These are phyloP conservation scores for Rosa lucieae DNA, from an alignment of 306 rosid genomes.

Conservation along the genomic window DNA sequence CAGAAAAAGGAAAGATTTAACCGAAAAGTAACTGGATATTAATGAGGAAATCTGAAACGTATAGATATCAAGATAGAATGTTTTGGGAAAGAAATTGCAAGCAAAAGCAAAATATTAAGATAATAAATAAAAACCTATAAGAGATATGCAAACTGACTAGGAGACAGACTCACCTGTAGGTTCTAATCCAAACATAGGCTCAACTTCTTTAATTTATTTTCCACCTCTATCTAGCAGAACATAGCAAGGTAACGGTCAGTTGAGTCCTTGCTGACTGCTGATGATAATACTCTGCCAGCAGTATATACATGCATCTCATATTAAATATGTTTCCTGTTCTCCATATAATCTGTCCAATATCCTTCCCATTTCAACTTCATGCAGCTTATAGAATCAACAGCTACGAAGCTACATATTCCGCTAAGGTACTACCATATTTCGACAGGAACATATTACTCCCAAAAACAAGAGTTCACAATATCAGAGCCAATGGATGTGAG, in stretches of 20 bases:
- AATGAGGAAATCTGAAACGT: neutral
- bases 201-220: neutral
- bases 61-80: neutral
- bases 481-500: neutral
- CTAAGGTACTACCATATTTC: neutral
- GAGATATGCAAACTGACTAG: neutral
- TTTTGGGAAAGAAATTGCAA: conserved; percentile 3
- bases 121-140: neutral
- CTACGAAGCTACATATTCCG: neutral
- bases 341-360: neutral
- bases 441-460: neutral
- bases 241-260: neutral
- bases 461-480: neutral
- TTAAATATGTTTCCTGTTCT: neutral
- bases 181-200: neutral
- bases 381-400: neutral
- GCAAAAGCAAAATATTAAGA: neutral
- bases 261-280: neutral
- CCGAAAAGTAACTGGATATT: neutral
- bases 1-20: neutral
- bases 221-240: neutral
- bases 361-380: neutral
- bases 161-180: neutral
- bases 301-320: neutral
- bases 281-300: neutral